Percentiles rank a stretch among this genome's conserved stretches.
These are phyloP conservation scores for Arctium lappa DNA, from an alignment of 129 eudicot species.

Conservation along the genomic window DNA sequence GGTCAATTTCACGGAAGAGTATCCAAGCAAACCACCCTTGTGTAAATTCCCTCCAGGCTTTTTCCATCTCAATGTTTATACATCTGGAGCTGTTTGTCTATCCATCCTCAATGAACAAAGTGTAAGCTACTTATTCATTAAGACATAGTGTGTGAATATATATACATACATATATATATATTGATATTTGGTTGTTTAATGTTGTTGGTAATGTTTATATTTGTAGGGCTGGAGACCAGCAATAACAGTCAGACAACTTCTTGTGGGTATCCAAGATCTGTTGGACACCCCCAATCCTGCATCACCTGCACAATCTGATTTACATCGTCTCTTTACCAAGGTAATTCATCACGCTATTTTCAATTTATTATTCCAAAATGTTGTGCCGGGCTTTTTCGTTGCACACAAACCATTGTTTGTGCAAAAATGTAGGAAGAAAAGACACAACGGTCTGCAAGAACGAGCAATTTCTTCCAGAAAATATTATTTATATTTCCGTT, in stretches of 20 bases:
- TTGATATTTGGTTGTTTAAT: not conserved
- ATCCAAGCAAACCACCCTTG: constrained; percentile 74
- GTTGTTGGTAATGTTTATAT: not conserved
- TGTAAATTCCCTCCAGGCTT: constrained; percentile 58
- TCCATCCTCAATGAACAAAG: constrained; percentile 67
- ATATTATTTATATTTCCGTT: no score
- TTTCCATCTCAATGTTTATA: constrained; percentile 71
- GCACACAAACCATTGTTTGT: not conserved
- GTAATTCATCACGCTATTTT: constrained; percentile 3
- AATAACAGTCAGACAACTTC: constrained; percentile 73
- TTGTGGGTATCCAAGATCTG: constrained; percentile 74
- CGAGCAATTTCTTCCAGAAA: not conserved
- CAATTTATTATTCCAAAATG: no score
- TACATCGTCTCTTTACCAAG: constrained; percentile 56
- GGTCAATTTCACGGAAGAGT: constrained; percentile 42
- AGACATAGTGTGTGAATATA: not conserved
- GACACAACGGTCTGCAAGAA: no score
- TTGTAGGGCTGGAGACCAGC: constrained; percentile 81
- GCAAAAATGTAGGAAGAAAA: not conserved
- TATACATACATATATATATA: no score
- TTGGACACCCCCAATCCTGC: constrained; percentile 69
- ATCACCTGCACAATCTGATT: constrained; percentile 67
- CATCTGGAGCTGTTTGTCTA: constrained; percentile 66
- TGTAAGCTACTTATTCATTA: constrained; percentile 36
- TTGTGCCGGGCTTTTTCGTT: not conserved